A percentile compares a stretch with the other conserved stretches of the same genome.
Conservation (phyloP, 495 filamentous ascomycete genomes). For the Podospora comata region DNA sequence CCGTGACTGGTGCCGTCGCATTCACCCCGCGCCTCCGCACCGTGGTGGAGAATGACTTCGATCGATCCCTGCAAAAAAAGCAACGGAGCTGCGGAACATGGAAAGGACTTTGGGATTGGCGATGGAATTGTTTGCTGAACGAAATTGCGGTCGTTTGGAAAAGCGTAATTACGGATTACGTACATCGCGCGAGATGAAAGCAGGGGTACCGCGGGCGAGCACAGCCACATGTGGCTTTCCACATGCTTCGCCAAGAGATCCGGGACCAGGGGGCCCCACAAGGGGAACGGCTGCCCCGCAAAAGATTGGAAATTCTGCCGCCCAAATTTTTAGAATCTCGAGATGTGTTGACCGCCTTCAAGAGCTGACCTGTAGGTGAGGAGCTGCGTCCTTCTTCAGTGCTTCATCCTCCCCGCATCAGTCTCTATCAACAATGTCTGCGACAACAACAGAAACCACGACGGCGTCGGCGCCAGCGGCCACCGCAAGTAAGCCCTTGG, state of each 20-base stretch:
- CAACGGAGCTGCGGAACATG: background rate
- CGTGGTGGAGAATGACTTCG: background rate
- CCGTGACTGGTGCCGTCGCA: background rate
- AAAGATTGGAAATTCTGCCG: background rate
- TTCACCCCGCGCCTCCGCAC: slow-evolving; percentile 2
- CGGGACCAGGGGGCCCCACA: background rate
- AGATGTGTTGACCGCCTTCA: slow-evolving; percentile 4
- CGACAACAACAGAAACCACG: slow-evolving; percentile 11
- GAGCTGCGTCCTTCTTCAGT: background rate
- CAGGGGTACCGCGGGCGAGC: background rate
- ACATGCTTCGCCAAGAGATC: background rate
- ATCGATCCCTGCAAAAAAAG: slow-evolving; percentile 5
- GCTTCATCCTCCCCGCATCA: background rate
- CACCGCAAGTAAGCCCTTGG: slow-evolving; percentile 38
- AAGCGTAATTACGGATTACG: background rate
- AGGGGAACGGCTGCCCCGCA: slow-evolving; percentile 1
- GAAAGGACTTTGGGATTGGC: background rate
- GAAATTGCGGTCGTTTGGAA: background rate
- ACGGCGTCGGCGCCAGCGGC: slow-evolving; percentile 5
- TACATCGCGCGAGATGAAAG: background rate
- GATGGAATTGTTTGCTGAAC: background rate
- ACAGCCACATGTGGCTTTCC: background rate
- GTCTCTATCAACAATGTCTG: slow-evolving; percentile 24
- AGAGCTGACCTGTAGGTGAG: background rate
- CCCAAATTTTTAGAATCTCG: slow-evolving; percentile 5